phyloP scores from a whole-genome alignment of 495 filamentous ascomycete genomes.

The Cercophora samala region DNA sequence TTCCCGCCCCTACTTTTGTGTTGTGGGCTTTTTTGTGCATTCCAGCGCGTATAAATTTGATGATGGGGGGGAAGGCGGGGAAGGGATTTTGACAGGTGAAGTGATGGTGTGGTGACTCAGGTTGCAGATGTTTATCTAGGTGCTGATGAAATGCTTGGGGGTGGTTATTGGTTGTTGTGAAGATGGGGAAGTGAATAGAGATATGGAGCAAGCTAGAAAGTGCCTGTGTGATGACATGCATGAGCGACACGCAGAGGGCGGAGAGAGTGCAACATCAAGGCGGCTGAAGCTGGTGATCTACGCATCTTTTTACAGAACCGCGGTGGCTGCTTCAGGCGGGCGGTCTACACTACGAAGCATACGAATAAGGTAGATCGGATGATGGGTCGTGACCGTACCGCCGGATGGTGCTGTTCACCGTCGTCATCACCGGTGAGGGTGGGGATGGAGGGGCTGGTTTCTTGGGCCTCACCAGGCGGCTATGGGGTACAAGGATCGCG shows the following conservation, averaged over 20 bases:
- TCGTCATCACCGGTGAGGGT: not conserved
- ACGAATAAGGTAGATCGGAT: too few species aligned
- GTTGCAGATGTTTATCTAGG: not conserved
- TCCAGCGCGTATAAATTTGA: not conserved
- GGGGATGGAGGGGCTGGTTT: not conserved
- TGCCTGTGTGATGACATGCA: constrained; percentile 5
- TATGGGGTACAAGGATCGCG: not conserved
- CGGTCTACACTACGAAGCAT: too few species aligned
- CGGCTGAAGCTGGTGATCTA: not conserved
- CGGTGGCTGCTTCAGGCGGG: not conserved
- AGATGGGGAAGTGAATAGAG: not conserved
- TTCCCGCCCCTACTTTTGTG: not conserved
- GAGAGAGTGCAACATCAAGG: not conserved
- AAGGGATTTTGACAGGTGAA: not conserved
- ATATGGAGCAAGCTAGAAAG: not conserved
- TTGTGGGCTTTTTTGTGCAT: not conserved
- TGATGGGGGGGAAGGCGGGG: not conserved
- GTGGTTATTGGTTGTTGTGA: not conserved
- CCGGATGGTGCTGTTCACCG: not conserved
- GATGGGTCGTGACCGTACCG: not conserved
- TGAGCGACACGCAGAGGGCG: not conserved
- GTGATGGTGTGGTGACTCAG: not conserved
- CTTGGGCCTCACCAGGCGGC: not conserved
- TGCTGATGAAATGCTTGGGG: not conserved
- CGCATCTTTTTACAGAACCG: not conserved